phyloP scores from a whole-genome alignment of 176 grass and related monocot species.

The Cocos nucifera region DNA sequence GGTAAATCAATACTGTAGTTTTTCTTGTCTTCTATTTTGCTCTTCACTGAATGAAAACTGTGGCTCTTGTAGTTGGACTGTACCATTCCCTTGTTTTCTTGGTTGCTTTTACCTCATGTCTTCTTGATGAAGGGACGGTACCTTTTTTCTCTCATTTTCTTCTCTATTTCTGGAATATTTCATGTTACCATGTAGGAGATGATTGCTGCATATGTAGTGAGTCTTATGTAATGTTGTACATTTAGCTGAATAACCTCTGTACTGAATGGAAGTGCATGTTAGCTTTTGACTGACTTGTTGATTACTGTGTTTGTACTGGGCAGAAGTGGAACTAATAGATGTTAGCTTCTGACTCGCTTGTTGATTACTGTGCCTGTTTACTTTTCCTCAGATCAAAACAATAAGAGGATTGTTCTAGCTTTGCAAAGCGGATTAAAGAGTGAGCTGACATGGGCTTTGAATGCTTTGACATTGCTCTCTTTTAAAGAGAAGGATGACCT shows the following conservation, averaged over 20 bases:
- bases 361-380: background rate
- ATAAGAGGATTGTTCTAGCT: conserved; percentile 96
- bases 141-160: no score
- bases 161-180: no score
- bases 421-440: conserved; percentile 96
- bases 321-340: background rate
- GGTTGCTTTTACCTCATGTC: no score
- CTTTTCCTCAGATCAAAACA: conserved; percentile 76
- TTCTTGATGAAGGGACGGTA: no score
- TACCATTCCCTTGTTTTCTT: no score
- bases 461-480: conserved; percentile 79
- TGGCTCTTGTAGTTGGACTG: no score
- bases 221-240: no score
- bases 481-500: conserved; percentile 98
- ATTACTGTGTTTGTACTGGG: conserved; percentile 8
- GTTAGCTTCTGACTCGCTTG: conserved; percentile 3
- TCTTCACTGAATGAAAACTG: no score
- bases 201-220: no score
- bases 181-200: no score
- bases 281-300: conserved; percentile 5
- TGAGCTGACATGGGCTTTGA: conserved; percentile 92
- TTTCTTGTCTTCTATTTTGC: no score
- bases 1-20: no score
- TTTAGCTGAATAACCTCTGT: background rate
- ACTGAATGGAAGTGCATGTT: conserved; percentile 5